Percentiles rank a stretch among this genome's conserved stretches.
Conservation (phyloP, 2,329 filamentous ascomycete species). For the Bisporella sp. region DNA sequence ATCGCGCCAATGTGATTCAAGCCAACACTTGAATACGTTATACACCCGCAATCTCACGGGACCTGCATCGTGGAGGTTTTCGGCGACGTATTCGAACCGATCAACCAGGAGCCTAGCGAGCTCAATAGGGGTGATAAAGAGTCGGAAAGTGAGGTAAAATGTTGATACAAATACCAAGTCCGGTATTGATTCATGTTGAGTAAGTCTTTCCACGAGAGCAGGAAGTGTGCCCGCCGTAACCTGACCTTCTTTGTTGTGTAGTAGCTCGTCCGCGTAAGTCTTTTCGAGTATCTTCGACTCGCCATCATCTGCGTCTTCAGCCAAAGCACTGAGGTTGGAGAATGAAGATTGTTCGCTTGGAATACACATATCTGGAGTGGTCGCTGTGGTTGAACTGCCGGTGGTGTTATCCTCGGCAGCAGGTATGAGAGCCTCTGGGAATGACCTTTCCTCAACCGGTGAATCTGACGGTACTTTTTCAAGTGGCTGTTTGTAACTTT, state of each 20-base stretch:
- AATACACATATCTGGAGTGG: conserved; percentile 82
- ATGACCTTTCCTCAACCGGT: conserved; percentile 42
- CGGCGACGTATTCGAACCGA: conserved; percentile 84
- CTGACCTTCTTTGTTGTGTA: conserved; percentile 90
- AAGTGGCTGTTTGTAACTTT: conserved; percentile 50
- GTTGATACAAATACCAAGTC: conserved; percentile 89
- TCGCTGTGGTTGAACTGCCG: conserved; percentile 74
- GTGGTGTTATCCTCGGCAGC: conserved; percentile 73
- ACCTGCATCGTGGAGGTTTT: conserved; percentile 64
- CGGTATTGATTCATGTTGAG: conserved; percentile 90
- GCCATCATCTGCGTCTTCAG: conserved; percentile 70
- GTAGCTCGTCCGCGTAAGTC: conserved; percentile 84
- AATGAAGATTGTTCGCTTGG: conserved; percentile 24
- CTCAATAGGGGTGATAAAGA: conserved; percentile 77
- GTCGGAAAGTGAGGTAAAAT: conserved; percentile 92
- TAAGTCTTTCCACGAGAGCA: conserved; percentile 89
- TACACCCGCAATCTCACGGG: conserved; percentile 88
- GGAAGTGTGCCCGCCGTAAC: conserved; percentile 88
- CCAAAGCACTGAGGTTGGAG: conserved; percentile 55
- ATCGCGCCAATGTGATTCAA: conserved; percentile 91
- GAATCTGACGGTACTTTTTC: conserved; percentile 42
- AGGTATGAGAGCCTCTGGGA: conserved; percentile 68
- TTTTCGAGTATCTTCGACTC: conserved; percentile 81
- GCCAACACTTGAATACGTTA: conserved; percentile 95
- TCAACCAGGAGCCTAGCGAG: conserved; percentile 80